Conservation (phyloP, 495 filamentous ascomycete species). For the Trichoderma reesei region DNA sequence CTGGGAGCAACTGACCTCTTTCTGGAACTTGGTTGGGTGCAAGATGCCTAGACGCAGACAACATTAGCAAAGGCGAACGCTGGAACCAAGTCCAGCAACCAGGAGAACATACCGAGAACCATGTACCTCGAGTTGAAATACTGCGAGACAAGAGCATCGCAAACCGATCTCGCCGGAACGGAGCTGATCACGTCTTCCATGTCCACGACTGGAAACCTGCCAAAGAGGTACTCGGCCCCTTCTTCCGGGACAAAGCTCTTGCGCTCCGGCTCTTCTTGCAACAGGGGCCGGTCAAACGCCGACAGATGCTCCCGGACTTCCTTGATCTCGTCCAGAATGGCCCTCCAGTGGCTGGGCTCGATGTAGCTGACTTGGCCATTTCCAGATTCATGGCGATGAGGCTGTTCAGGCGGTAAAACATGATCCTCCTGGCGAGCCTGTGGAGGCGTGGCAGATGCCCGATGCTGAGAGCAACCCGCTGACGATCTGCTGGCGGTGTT, state of each 20-base stretch:
- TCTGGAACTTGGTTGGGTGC: slow-evolving; percentile 17
- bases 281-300: slow-evolving; percentile 6
- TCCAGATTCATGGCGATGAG: slow-evolving; percentile 12
- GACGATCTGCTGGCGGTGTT: background rate
- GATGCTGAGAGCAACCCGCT: background rate
- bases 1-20: slow-evolving; percentile 11
- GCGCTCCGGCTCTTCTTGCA: slow-evolving; percentile 6
- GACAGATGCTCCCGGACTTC: slow-evolving; percentile 15
- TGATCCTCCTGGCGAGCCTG: background rate
- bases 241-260: slow-evolving; percentile 15
- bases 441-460: background rate
- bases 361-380: slow-evolving; percentile 16
- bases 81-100: background rate
- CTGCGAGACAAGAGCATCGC: slow-evolving; percentile 24
- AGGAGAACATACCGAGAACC: slow-evolving; percentile 11
- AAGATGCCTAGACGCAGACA: background rate
- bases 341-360: slow-evolving; percentile 31
- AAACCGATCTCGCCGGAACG: slow-evolving; percentile 19
- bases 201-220: background rate
- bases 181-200: slow-evolving; percentile 12
- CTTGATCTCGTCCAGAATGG: slow-evolving; percentile 30
- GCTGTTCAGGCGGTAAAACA: slow-evolving; percentile 4
- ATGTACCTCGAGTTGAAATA: slow-evolving; percentile 29
- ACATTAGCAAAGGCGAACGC: background rate
- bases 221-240: slow-evolving; percentile 10